Percentiles rank a stretch among this genome's conserved stretches.
Conservation (phyloP, 768 basidiomycete genomes). For the Phanerochaete sordida region DNA sequence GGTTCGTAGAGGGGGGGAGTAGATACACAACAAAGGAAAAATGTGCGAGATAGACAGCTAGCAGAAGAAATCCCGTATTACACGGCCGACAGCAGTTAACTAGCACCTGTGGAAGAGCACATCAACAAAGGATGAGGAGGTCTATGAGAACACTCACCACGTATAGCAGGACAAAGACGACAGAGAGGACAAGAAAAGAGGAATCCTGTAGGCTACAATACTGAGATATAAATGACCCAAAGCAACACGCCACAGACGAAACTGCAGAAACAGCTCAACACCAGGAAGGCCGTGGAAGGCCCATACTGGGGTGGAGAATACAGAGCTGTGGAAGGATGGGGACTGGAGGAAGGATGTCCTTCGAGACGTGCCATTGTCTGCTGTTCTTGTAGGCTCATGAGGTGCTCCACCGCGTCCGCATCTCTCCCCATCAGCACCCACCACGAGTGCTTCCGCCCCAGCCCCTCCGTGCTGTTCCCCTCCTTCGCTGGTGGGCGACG, state of each 20-base stretch:
- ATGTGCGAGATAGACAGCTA: not conserved
- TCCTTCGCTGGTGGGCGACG: conserved; percentile 7
- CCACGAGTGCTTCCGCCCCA: conserved; percentile 25
- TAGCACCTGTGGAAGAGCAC: not conserved
- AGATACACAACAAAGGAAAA: not conserved
- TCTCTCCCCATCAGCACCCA: conserved; percentile 32
- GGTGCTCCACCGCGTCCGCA: conserved; percentile 23
- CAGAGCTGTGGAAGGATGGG: not conserved
- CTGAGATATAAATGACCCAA: not conserved
- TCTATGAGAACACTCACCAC: not conserved
- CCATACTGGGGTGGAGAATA: not conserved
- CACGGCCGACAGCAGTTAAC: not conserved
- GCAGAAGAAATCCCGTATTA: not conserved
- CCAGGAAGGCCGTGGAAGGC: not conserved
- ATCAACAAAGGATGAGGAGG: not conserved
- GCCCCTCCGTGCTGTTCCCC: not conserved
- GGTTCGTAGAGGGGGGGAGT: not conserved
- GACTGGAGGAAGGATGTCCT: not conserved
- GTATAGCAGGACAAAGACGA: not conserved
- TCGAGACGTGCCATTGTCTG: conserved; percentile 9
- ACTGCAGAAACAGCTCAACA: not conserved
- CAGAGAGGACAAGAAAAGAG: not conserved
- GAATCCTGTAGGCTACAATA: not conserved
- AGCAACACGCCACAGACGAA: not conserved
- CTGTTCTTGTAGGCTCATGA: conserved; percentile 26